A percentile compares a stretch with the other conserved stretches of the same genome.
phyloP scores from a whole-genome alignment of 1,284 basidiomycete genomes.

The Malassezia vespertilionis region DNA sequence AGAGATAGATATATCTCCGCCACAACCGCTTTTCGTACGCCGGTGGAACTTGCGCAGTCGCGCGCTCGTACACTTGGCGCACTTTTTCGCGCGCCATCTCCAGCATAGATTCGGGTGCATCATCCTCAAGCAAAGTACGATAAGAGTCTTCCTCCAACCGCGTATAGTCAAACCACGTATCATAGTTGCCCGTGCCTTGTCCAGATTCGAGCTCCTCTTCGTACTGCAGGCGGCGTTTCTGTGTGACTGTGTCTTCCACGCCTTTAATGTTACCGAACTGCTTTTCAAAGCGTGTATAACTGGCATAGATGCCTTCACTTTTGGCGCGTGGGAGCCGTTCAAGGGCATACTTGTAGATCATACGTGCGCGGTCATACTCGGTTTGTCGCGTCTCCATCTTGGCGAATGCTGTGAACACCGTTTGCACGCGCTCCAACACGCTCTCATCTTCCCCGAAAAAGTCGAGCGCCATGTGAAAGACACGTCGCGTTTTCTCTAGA shows the following conservation, averaged over 20 bases:
- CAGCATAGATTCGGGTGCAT: constrained; percentile 19
- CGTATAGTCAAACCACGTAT: constrained; percentile 95
- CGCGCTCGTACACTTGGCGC: constrained; percentile 87
- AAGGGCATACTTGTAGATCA: constrained; percentile 95
- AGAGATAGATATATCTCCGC: constrained; percentile 87
- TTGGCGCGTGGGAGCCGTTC: constrained; percentile 80
- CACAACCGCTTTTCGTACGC: constrained; percentile 63
- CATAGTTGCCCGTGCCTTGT: constrained; percentile 67
- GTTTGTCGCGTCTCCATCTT: constrained; percentile 94
- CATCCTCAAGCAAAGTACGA: constrained; percentile 50
- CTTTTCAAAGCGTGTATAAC: constrained; percentile 96
- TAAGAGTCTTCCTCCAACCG: constrained; percentile 82
- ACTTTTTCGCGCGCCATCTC: constrained; percentile 53
- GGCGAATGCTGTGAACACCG: constrained; percentile 87
- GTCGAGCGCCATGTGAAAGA: constrained; percentile 90
- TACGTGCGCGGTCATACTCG: constrained; percentile 88
- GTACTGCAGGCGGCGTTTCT: constrained; percentile 92
- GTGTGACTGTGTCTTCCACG: constrained; percentile 84
- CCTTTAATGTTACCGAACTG: constrained; percentile 81
- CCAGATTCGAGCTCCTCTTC: constrained; percentile 48
- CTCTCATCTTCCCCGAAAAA: constrained; percentile 96
- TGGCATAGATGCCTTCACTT: constrained; percentile 69
- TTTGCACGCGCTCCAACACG: constrained; percentile 91
- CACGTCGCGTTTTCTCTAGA: constrained; percentile 76
- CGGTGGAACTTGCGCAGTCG: constrained; percentile 89